A percentile compares a stretch with the other conserved stretches of the same genome.
These are phyloP conservation scores for Lyophyllum semitale DNA, from an alignment of 768 basidiomycete genomes.

Conservation along the genomic window DNA sequence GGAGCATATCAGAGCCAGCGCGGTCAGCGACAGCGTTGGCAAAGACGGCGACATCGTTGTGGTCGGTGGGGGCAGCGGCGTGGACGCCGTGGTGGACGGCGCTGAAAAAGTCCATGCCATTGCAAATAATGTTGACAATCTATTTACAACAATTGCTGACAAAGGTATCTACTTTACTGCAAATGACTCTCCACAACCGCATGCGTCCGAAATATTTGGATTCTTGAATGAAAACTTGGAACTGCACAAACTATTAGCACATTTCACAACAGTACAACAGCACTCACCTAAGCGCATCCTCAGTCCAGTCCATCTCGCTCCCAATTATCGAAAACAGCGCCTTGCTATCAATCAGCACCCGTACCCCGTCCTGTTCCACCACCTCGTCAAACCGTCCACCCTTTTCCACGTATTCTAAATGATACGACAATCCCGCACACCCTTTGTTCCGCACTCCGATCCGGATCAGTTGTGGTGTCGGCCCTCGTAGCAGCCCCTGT, in stretches of 20 bases:
- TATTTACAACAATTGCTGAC: too few species aligned
- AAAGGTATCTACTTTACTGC: constrained; percentile 56
- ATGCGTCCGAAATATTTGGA: constrained; percentile 93
- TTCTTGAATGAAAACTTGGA: constrained; percentile 85
- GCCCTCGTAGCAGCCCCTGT: constrained; percentile 70
- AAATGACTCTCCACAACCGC: constrained; percentile 94
- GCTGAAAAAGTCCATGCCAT: constrained; percentile 45
- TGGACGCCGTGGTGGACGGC: constrained; percentile 26
- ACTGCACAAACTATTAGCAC: constrained; percentile 34
- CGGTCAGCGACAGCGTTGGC: constrained; percentile 51
- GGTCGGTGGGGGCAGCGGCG: constrained; percentile 14
- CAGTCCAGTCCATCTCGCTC: constrained; percentile 98
- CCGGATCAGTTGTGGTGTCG: constrained; percentile 89
- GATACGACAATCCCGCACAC: constrained; percentile 86
- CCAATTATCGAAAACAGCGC: constrained; percentile 98
- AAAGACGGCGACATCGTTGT: constrained; percentile 42
- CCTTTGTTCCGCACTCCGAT: constrained; percentile 98
- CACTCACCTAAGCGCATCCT: constrained; percentile 77
- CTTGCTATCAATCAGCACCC: constrained; percentile 93
- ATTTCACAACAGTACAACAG: neutral
- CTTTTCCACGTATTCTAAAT: constrained; percentile 92
- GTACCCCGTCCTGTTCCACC: constrained; percentile 93
- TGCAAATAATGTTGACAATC: neutral
- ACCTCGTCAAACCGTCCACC: constrained; percentile 94
- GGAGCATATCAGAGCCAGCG: constrained; percentile 31